A percentile compares a stretch with the other conserved stretches of the same genome.
phyloP scores from a whole-genome alignment of 1,139 yeast genomes.

The Wickerhamomyces sp. region DNA sequence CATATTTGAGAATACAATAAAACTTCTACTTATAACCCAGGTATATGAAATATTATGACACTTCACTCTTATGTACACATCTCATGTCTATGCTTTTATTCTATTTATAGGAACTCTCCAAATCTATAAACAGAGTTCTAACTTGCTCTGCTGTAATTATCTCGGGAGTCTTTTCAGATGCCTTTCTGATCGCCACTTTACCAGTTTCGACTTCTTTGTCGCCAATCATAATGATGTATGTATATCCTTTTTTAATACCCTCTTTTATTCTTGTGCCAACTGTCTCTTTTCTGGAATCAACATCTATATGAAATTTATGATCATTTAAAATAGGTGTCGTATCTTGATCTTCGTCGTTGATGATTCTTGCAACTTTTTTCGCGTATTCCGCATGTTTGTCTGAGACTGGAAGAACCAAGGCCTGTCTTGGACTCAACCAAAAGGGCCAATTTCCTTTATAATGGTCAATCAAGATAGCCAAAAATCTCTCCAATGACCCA shows the following conservation, averaged over 20 bases:
- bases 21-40: too few relatives aligned
- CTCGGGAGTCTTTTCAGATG: slow-evolving; percentile 47
- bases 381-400: slow-evolving; percentile 59
- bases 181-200: slow-evolving; percentile 61
- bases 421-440: slow-evolving; percentile 96
- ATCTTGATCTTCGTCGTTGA: slow-evolving; percentile 23
- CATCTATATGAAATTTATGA: slow-evolving; percentile 66
- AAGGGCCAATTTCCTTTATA: slow-evolving; percentile 97
- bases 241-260: slow-evolving; percentile 70
- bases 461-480: slow-evolving; percentile 88
- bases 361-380: slow-evolving; percentile 17
- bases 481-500: slow-evolving; percentile 89
- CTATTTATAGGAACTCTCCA: slow-evolving; percentile 44
- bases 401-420: slow-evolving; percentile 76
- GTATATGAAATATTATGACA: not conserved
- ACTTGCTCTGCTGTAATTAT: slow-evolving; percentile 43
- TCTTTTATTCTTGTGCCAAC: slow-evolving; percentile 78
- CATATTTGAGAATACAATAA: too few relatives aligned
- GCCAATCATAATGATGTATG: slow-evolving; percentile 79
- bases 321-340: slow-evolving; percentile 50
- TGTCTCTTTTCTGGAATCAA: slow-evolving; percentile 71
- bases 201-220: slow-evolving; percentile 69
- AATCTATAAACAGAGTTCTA: slow-evolving; percentile 39
- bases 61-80: not conserved
- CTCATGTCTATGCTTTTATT: too few relatives aligned